Evolutionary conservation across 257 asterid species (phyloP), one percentile per base, ranked within the genome.

Genomic region (Nicotiana knightiana): DNA sequence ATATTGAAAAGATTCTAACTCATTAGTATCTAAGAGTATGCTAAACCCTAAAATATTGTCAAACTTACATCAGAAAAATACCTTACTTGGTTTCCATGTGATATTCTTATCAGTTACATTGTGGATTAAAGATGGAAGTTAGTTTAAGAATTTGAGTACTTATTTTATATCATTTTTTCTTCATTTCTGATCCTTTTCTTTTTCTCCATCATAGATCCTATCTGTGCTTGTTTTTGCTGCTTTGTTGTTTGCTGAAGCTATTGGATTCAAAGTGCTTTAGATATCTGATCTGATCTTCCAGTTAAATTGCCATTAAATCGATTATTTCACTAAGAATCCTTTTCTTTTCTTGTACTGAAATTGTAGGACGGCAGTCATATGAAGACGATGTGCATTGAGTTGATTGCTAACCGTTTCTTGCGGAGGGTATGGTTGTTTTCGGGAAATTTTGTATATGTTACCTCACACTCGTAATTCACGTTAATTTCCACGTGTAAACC

Each of bases 381-480:
- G 59, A 91, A 85, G 90, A 80, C 86, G 30, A 94, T 94, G 97
- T 94, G 98, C 89, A 86, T 94, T 84, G 99, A 96, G 91, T 85
- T 96, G 91, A 97, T 94, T 16, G 98, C 92, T n/a, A 91, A 96
- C 87, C 97, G 99, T 87, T 96, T 96, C 92, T 88, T 96, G 88
- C 93, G 98, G 67, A 96, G 89, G 98, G 99, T 96, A 91, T 75
- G 80, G 80, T 58, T 12, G 12, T 68, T 39, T 46, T 71, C 13
- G 18, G 48, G 21, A 24, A 71, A 21, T 43, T 71, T 10, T 71
- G 13, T 24, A 21, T 70, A 71, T 71, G 21, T 12, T 30, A 21
- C 37, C 24, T 46, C 37, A 24, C 57, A 46, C 24, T 71, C 11
- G 78, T 21, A 21, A 21, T 70, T 13, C 77, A 70, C 77, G 11